These are phyloP conservation scores for Rhypophila decipiens DNA, from an alignment of 495 filamentous ascomycete genomes.

Conservation along the genomic window DNA sequence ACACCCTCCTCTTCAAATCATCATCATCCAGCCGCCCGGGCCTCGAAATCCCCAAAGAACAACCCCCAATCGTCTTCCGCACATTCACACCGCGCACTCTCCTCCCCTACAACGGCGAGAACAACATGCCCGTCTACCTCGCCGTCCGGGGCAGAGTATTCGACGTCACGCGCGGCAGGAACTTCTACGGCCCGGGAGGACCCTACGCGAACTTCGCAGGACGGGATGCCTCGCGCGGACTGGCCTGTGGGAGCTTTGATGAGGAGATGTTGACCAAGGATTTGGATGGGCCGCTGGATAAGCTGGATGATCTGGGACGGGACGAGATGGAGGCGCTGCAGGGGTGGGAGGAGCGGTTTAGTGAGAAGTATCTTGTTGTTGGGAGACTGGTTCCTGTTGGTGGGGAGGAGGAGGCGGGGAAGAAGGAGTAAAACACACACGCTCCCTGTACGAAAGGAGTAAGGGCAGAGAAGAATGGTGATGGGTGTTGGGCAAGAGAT, in stretches of 20 bases:
- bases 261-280: conserved; percentile 95
- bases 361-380: conserved; percentile 89
- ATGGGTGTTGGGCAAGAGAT: too few species aligned
- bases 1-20: conserved; percentile 55
- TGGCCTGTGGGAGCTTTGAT: conserved; percentile 91
- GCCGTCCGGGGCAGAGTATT: conserved; percentile 81
- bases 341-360: conserved; percentile 90
- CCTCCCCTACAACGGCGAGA: conserved; percentile 77
- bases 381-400: conserved; percentile 67
- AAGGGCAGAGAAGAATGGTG: too few species aligned
- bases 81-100: conserved; percentile 86
- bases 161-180: conserved; percentile 75
- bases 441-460: too few species aligned
- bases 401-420: conserved; percentile 24
- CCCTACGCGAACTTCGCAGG: conserved; percentile 93
- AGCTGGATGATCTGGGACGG: conserved; percentile 60
- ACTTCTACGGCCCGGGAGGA: conserved; percentile 91
- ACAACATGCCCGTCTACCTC: conserved; percentile 70
- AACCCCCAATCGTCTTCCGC: conserved; percentile 74
- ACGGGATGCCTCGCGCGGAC: conserved; percentile 83
- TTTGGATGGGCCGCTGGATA: conserved; percentile 78
- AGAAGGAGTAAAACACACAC: too few species aligned
- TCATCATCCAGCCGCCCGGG: too few species aligned
- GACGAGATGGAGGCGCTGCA: conserved; percentile 79
- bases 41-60: conserved; percentile 55